Base-by-base conservation (phyloP, 352 stramenopile genomes). In the Phytophthora megakarya region DNA sequence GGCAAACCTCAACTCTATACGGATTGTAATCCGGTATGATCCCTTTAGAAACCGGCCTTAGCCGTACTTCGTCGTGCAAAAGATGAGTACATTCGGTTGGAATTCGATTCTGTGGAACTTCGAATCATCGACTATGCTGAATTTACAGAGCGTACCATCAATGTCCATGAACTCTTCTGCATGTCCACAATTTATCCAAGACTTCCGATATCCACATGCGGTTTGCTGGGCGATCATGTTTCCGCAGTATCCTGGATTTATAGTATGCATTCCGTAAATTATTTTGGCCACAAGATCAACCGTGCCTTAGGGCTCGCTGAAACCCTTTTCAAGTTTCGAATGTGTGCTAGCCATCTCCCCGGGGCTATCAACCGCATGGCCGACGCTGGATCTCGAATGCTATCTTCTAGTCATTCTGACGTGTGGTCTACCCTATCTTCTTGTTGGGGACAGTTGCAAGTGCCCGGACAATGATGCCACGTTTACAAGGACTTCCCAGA, bases 401-500 rank as follows among this genome's bases (percentile, higher is more conserved):
- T n/a, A 9, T 52, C n/a, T 19, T 39, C 45, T 22, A 16, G 16
- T 4, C 23, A 16, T 21, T 48, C 43, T 37, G 13, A 28, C 5
- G 10, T 52, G n/a, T 52, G 45, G 45, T 52, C 23, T 32, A 47
- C n/a, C n/a, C n/a, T n/a, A n/a, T n/a, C n/a, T n/a, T n/a, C n/a
- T n/a, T n/a, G n/a, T n/a, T n/a, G n/a, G n/a, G n/a, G n/a, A n/a
- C n/a, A n/a, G n/a, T n/a, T n/a, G n/a, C n/a, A n/a, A n/a, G n/a
- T n/a, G n/a, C 26, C 26, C 26, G 26, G 28, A n/a, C 35, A 19
- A 1, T 58, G 51, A 26, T 45, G 49, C 5, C 40, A 26, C 40
- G 48, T 54, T 15, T 70, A 70, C 48, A 65, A 48, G 35, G 18
- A 16, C 3, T 70, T 70, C 32, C 53, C 53, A 3, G 22, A 56